These are phyloP conservation scores for Agaricus subrufescens DNA, from an alignment of 768 basidiomycete genomes.

Conservation along the genomic window DNA sequence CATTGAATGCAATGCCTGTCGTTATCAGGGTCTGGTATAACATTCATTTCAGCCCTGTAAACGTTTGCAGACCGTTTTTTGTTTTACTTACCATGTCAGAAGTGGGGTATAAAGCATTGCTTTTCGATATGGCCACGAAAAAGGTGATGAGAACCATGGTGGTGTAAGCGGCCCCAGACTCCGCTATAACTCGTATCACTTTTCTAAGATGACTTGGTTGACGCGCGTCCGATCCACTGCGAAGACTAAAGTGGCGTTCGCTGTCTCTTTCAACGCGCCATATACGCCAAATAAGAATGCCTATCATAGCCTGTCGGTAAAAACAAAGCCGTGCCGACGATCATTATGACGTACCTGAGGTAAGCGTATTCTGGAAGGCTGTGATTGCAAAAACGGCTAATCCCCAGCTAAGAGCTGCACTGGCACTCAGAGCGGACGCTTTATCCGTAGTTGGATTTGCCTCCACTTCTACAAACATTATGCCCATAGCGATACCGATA, in stretches of 20 bases:
- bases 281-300: background rate
- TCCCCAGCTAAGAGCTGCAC: background rate
- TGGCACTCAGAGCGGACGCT: background rate
- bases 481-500: background rate
- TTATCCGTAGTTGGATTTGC: background rate
- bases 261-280: background rate
- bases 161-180: conserved; percentile 2
- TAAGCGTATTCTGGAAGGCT: background rate
- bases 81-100: background rate
- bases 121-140: background rate
- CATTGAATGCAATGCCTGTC: background rate
- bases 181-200: background rate
- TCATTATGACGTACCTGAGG: background rate
- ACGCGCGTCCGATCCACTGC: no score
- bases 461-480: background rate
- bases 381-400: background rate
- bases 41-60: background rate
- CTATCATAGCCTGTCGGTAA: background rate
- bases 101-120: background rate
- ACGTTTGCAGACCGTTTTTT: no score
- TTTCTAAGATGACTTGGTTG: background rate
- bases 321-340: no score
- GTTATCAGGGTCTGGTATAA: background rate
- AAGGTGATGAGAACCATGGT: background rate
- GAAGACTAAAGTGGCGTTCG: background rate